Evolutionary conservation across 345 rosid genomes (phyloP).

Genomic region (Balakata baccata): DNA sequence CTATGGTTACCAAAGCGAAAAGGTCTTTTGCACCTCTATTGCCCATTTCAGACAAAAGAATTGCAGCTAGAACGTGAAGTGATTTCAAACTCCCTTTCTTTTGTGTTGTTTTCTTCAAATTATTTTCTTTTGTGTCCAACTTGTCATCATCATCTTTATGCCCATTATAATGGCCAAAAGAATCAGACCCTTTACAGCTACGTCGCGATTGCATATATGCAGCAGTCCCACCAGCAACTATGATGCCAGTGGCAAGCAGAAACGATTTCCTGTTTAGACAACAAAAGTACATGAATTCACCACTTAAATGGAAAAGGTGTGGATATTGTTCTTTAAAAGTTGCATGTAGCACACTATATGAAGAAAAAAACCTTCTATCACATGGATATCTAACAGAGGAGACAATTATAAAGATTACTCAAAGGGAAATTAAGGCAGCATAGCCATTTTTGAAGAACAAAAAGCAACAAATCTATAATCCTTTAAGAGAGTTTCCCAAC

Average conservation of each 20-base stretch:
- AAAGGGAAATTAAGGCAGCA: neutral
- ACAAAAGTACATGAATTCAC: constrained; percentile 14
- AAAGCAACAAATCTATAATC: neutral
- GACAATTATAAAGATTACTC: neutral
- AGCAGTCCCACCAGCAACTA: constrained; percentile 87
- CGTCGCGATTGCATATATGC: constrained; percentile 61
- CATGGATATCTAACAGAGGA: neutral
- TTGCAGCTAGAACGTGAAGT: constrained; percentile 63
- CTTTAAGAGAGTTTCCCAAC: neutral
- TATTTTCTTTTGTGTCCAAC: constrained; percentile 28
- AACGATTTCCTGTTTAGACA: constrained; percentile 57
- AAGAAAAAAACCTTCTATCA: neutral
- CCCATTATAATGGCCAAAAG: constrained; percentile 50
- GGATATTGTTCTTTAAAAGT: neutral
- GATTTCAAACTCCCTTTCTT: constrained; percentile 78
- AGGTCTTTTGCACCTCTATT: constrained; percentile 82
- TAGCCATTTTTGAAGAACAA: neutral
- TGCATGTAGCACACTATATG: neutral
- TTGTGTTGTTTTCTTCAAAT: constrained; percentile 35
- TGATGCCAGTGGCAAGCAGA: constrained; percentile 71
- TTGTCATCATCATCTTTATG: constrained; percentile 41
- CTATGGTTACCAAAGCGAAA: constrained; percentile 63
- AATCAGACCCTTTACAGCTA: constrained; percentile 34
- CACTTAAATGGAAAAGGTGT: neutral
- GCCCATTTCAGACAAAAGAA: constrained; percentile 84